These are phyloP conservation scores for Picochlorum sp. DNA, from an alignment of 139 green algal genomes.

Conservation along the genomic window DNA sequence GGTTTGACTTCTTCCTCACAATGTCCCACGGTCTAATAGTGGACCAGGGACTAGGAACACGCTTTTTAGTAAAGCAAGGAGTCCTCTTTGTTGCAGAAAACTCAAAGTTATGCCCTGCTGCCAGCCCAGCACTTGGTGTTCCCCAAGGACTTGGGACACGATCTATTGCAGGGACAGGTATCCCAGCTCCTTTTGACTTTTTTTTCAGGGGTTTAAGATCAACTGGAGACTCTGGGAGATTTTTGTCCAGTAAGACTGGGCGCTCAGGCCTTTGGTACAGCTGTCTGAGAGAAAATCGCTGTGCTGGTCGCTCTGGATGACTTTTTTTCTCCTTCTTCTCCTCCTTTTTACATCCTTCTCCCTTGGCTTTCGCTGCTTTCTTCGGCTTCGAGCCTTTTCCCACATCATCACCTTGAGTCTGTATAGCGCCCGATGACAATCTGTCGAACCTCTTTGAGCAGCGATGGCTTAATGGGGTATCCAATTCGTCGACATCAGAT, in stretches of 20 bases:
- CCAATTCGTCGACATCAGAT: conserved; percentile 10
- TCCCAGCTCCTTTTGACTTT: neutral
- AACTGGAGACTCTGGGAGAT: conserved; percentile 7
- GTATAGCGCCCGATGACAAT: neutral
- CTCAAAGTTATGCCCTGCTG: neutral
- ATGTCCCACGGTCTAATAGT: conserved; percentile 11
- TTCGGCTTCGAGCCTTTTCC: neutral
- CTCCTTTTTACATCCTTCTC: neutral
- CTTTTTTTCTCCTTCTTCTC: neutral
- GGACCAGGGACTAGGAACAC: conserved; percentile 17
- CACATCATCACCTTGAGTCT: neutral
- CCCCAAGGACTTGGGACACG: conserved; percentile 19
- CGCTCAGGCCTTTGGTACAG: conserved; percentile 10
- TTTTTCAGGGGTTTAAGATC: neutral
- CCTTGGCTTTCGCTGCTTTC: neutral
- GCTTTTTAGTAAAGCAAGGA: neutral
- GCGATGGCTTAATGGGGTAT: conserved; percentile 14
- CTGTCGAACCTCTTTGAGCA: neutral
- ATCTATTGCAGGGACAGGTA: conserved; percentile 14
- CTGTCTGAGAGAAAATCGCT: conserved; percentile 21
- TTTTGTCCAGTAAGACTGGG: conserved; percentile 20
- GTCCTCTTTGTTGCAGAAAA: neutral
- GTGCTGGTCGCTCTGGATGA: conserved; percentile 1
- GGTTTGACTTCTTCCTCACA: neutral
- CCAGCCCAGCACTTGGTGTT: neutral